Evolutionary conservation across 495 filamentous ascomycete genomes (phyloP), one percentile per base, ranked within the genome.

Genomic region (Xylaria cubensis): DNA sequence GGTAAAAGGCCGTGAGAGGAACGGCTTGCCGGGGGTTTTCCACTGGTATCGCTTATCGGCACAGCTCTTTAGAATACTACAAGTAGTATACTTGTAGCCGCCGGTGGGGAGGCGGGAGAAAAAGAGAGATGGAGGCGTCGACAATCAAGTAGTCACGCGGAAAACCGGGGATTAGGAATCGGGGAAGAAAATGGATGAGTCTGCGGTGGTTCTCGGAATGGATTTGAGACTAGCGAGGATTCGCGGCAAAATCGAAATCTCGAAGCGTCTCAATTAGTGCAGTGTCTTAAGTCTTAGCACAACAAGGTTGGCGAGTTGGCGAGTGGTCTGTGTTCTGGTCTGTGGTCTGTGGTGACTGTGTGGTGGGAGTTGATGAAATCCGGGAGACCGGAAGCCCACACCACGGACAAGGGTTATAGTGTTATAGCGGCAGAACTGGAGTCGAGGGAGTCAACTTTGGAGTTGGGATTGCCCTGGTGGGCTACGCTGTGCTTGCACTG

Each of bases 341-440:
- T 8, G 46, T 48, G 44, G 42, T 64, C 42, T 4, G 32, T 39
- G 42, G 64, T 36, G 26, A 29, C 34, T 36, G 34, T 36, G 34
- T 36, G 6, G 34, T 39, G 64, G 46, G 26, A 53, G 64, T 53
- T 32, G 64, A 66, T 75, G 74, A 39, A 79, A 75, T 79, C 75
- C 77, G 77, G 77, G 75, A 79, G 77, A 77, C 77, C 77, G 77
- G 77, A 74, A 77, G 73, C 21, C 39, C 56, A 39, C 29, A 53
- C 64, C 44, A 71, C 67, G 70, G 64, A 63, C 70, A 75, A 72
- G 75, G 73, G 73, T 71, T 74, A 74, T 73, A 34, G 73, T 72
- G 74, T 64, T 72, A 71, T 74, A 66, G 67, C 75, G 73, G 75
- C 71, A 75, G 44, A 48, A 44, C 55, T 61, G 29, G 56, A 0